Conservation (phyloP, 768 basidiomycete genomes). For the Auriculariales sp. region DNA sequence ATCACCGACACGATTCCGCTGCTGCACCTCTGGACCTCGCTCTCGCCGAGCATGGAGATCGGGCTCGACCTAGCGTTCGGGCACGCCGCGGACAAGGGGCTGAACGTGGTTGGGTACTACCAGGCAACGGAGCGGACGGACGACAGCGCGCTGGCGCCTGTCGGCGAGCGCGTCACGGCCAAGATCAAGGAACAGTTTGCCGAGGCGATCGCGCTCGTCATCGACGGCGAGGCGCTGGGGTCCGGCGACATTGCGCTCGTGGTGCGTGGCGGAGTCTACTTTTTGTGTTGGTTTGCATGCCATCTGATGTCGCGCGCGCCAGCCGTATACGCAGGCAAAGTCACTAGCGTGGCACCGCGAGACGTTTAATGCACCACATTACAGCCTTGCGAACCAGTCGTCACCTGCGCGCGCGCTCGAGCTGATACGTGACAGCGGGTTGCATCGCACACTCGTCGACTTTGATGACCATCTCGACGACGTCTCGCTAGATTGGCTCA, state of each 20-base stretch:
- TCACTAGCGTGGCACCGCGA: neutral
- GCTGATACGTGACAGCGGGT: conserved; percentile 33
- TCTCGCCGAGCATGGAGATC: conserved; percentile 79
- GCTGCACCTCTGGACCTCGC: conserved; percentile 71
- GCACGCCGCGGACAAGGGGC: conserved; percentile 37
- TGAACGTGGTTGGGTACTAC: conserved; percentile 58
- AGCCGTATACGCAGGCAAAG: conserved; percentile 1
- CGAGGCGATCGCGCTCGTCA: conserved; percentile 52
- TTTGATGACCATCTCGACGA: conserved; percentile 78
- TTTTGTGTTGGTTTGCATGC: conserved; percentile 1
- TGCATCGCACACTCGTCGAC: conserved; percentile 52
- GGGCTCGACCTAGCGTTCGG: conserved; percentile 55
- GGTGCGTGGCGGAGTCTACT: too few relatives aligned
- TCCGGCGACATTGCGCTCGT: conserved; percentile 38
- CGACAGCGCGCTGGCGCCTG: conserved; percentile 44
- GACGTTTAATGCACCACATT: conserved; percentile 21
- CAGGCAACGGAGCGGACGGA: conserved; percentile 55
- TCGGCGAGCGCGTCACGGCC: conserved; percentile 47
- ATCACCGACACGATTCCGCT: conserved; percentile 61
- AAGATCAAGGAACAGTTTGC: conserved; percentile 39
- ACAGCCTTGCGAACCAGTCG: conserved; percentile 31
- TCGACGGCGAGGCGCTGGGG: conserved; percentile 46
- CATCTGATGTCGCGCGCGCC: conserved; percentile 3
- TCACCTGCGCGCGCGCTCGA: conserved; percentile 32
- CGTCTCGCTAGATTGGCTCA: conserved; percentile 37